A percentile compares a stretch with the other conserved stretches of the same genome.
Evolutionary conservation across 2,329 filamentous ascomycete genomes (phyloP).

Genomic region (Ascochyta viciae-villosae): DNA sequence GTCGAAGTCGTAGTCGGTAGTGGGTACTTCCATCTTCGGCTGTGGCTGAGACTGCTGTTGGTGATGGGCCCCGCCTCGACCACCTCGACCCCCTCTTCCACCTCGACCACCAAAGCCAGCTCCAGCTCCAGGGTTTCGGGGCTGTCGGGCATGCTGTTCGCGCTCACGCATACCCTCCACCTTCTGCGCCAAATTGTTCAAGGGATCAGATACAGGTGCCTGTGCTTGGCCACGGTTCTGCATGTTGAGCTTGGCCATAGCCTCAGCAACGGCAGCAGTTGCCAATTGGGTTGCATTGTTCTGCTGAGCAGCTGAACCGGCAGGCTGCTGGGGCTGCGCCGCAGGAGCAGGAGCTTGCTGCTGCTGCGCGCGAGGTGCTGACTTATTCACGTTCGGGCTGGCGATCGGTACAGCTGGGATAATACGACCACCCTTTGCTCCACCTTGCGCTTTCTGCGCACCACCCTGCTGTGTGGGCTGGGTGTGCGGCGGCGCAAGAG

Average conservation of each 20-base stretch:
- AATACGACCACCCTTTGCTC: slow-evolving; percentile 60
- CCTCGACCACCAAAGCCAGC: slow-evolving; percentile 47
- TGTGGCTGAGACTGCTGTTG: slow-evolving; percentile 42
- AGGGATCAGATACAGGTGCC: slow-evolving; percentile 48
- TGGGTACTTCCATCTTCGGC: slow-evolving; percentile 84
- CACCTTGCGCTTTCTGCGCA: slow-evolving; percentile 49
- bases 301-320: slow-evolving; percentile 37
- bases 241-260: slow-evolving; percentile 74
- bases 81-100: slow-evolving; percentile 58
- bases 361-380: slow-evolving; percentile 48
- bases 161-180: slow-evolving; percentile 77
- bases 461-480: slow-evolving; percentile 43
- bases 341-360: slow-evolving; percentile 51
- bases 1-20: slow-evolving; percentile 91
- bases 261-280: slow-evolving; percentile 78
- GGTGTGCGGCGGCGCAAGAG: slow-evolving; percentile 59
- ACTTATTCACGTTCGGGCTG: slow-evolving; percentile 47
- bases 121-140: slow-evolving; percentile 55
- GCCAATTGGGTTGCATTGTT: slow-evolving; percentile 77
- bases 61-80: slow-evolving; percentile 52
- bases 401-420: slow-evolving; percentile 71
- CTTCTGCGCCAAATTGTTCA: slow-evolving; percentile 77
- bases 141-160: slow-evolving; percentile 62
- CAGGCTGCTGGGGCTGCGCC: slow-evolving; percentile 41
- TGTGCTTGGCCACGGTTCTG: slow-evolving; percentile 33